Evolutionary conservation across 768 basidiomycete species (phyloP).

Genomic region (Lactarius pseudohatsudake): DNA sequence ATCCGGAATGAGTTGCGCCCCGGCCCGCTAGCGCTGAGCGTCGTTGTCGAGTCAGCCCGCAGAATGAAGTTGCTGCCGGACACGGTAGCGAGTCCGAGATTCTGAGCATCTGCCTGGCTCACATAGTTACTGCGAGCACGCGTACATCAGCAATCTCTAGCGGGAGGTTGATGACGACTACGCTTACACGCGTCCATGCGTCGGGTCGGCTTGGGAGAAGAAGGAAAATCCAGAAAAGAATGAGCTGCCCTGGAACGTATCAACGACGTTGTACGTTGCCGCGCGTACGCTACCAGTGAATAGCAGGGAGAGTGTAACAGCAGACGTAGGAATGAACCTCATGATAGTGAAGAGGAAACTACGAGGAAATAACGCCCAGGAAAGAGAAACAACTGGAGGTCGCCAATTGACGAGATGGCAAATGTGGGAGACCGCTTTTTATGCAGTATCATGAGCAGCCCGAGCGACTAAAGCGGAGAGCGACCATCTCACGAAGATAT

Average conservation of each 20-base stretch:
- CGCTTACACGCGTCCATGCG: constrained; percentile 64
- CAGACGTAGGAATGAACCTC: constrained; percentile 1
- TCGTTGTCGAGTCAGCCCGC: constrained; percentile 53
- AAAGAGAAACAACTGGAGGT: neutral
- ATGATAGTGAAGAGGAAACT: neutral
- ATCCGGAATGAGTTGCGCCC: constrained; percentile 62
- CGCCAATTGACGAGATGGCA: neutral
- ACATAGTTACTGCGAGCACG: constrained; percentile 43
- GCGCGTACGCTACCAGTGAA: constrained; percentile 41
- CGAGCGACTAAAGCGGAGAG: neutral
- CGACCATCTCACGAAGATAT: neutral
- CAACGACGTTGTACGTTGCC: constrained; percentile 47
- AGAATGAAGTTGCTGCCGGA: constrained; percentile 53
- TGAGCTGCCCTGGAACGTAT: constrained; percentile 45
- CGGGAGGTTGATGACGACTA: neutral
- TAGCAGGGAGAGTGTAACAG: constrained; percentile 4
- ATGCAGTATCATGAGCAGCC: neutral
- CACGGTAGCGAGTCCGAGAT: constrained; percentile 57
- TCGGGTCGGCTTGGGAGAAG: constrained; percentile 56
- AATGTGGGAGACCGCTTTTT: constrained; percentile 5
- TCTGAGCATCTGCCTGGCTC: constrained; percentile 46
- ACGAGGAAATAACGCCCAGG: neutral
- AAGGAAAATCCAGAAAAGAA: constrained; percentile 54
- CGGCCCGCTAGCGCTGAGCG: constrained; percentile 46
- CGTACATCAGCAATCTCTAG: neutral